Evolutionary conservation across 1,139 yeast species (phyloP).

Genomic region (Candida freyschussii): DNA sequence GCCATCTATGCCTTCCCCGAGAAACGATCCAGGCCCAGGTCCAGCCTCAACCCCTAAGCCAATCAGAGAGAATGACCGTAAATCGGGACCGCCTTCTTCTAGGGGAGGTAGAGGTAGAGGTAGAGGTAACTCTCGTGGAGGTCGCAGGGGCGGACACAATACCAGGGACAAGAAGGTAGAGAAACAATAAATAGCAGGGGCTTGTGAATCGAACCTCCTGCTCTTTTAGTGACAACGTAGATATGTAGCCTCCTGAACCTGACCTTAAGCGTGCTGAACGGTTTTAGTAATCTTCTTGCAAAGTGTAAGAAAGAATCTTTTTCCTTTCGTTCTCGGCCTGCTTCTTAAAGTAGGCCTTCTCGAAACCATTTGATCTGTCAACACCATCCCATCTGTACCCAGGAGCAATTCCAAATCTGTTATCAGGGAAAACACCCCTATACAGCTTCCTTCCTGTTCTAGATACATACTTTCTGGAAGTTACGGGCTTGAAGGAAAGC

Average conservation of each 20-base stretch:
- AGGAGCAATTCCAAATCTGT: conserved; percentile 72
- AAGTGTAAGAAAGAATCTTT: conserved; percentile 33
- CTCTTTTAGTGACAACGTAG: too few relatives aligned
- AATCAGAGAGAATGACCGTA: conserved; percentile 5
- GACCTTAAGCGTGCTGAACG: too few relatives aligned
- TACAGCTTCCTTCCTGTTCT: conserved; percentile 40
- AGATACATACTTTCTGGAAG: conserved; percentile 16
- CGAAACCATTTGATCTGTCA: conserved; percentile 90
- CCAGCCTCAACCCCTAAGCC: conserved; percentile 8
- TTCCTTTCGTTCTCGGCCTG: conserved; percentile 42
- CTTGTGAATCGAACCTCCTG: too few relatives aligned
- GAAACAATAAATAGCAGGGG: too few relatives aligned
- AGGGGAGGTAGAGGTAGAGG: conserved; percentile 26
- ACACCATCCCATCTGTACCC: conserved; percentile 94
- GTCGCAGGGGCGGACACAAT: conserved; percentile 14
- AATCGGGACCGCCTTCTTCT: too few relatives aligned
- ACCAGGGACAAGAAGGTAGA: too few relatives aligned
- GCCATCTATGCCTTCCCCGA: background rate
- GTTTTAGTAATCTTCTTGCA: conserved; percentile 32
- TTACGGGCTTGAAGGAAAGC: conserved; percentile 36
- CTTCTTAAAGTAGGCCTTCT: conserved; percentile 53
- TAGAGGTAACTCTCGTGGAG: conserved; percentile 10
- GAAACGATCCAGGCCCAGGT: too few relatives aligned
- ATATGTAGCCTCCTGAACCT: too few relatives aligned
- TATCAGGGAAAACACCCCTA: conserved; percentile 51